A percentile compares a stretch with the other conserved stretches of the same genome.
Evolutionary conservation across 1,284 basidiomycete species (phyloP).

Genomic region (Gymnopus androsaceus): DNA sequence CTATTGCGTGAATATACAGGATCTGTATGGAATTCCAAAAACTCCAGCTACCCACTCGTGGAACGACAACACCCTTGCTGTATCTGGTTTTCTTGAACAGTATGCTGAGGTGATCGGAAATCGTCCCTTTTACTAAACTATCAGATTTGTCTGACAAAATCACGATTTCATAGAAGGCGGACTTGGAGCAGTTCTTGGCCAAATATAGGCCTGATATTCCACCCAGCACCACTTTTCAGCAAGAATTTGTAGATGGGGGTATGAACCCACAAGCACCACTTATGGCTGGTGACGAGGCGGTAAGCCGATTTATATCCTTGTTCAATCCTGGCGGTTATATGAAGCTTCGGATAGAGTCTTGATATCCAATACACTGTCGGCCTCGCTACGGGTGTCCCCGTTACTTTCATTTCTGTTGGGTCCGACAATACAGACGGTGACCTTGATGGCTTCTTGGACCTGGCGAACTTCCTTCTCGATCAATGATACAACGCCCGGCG

Average conservation of each 20-base stretch:
- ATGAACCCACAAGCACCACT: slow-evolving; percentile 24
- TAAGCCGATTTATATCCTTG: slow-evolving; percentile 18
- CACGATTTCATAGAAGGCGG: slow-evolving; percentile 18
- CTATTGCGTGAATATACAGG: no score
- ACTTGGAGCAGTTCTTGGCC: slow-evolving; percentile 22
- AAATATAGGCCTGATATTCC: slow-evolving; percentile 34
- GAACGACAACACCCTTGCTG: slow-evolving; percentile 30
- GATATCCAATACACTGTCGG: slow-evolving; percentile 33
- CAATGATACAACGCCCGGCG: slow-evolving; percentile 32
- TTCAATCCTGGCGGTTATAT: neutral
- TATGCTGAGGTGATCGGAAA: slow-evolving; percentile 21
- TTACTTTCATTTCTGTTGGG: slow-evolving; percentile 29
- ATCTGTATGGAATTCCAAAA: slow-evolving; percentile 34
- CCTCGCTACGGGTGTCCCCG: slow-evolving; percentile 32
- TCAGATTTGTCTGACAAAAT: neutral
- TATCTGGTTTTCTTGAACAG: slow-evolving; percentile 35
- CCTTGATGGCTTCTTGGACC: slow-evolving; percentile 29
- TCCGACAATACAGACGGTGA: slow-evolving; percentile 18
- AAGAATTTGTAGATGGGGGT: slow-evolving; percentile 31
- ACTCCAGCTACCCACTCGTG: slow-evolving; percentile 30
- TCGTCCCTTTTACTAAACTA: neutral
- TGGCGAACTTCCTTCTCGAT: slow-evolving; percentile 32
- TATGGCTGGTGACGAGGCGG: slow-evolving; percentile 35
- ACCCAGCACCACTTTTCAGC: slow-evolving; percentile 31
- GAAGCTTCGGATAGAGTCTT: slow-evolving; percentile 17